Conservation (phyloP, 2,329 filamentous ascomycete species). For the Plenodomus tracheiphilus region DNA sequence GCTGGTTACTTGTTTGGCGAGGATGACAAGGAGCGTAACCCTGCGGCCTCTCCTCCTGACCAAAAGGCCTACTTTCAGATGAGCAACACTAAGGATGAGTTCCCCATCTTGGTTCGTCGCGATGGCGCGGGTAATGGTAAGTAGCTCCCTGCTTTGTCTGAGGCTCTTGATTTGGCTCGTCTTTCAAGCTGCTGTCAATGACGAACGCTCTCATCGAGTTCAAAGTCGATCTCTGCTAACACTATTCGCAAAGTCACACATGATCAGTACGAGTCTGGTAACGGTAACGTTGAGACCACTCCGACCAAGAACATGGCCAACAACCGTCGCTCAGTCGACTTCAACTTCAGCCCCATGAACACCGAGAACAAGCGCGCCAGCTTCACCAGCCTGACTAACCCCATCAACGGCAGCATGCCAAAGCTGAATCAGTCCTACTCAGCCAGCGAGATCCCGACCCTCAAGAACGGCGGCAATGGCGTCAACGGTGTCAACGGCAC, state of each 20-base stretch:
- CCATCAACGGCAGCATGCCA: slow-evolving; percentile 63
- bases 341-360: slow-evolving; percentile 45
- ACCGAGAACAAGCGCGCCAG: slow-evolving; percentile 50
- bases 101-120: slow-evolving; percentile 78
- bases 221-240: slow-evolving; percentile 64
- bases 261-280: slow-evolving; percentile 43
- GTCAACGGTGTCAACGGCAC: slow-evolving; percentile 46
- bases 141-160: slow-evolving; percentile 78
- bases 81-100: slow-evolving; percentile 78
- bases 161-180: slow-evolving; percentile 79
- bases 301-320: slow-evolving; percentile 42
- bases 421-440: slow-evolving; percentile 89
- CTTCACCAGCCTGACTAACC: slow-evolving; percentile 60
- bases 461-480: slow-evolving; percentile 65
- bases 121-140: slow-evolving; percentile 58
- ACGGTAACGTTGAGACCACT: slow-evolving; percentile 47
- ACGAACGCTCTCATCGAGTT: slow-evolving; percentile 65
- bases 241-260: slow-evolving; percentile 49
- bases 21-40: slow-evolving; percentile 58
- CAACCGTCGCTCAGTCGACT: slow-evolving; percentile 55
- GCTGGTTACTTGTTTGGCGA: slow-evolving; percentile 83
- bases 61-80: slow-evolving; percentile 71
- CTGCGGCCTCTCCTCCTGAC: slow-evolving; percentile 61
- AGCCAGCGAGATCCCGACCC: slow-evolving; percentile 82
- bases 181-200: slow-evolving; percentile 67